These are phyloP conservation scores for Cryoendolithus antarcticus DNA, from an alignment of 2,329 filamentous ascomycete species.

Conservation along the genomic window DNA sequence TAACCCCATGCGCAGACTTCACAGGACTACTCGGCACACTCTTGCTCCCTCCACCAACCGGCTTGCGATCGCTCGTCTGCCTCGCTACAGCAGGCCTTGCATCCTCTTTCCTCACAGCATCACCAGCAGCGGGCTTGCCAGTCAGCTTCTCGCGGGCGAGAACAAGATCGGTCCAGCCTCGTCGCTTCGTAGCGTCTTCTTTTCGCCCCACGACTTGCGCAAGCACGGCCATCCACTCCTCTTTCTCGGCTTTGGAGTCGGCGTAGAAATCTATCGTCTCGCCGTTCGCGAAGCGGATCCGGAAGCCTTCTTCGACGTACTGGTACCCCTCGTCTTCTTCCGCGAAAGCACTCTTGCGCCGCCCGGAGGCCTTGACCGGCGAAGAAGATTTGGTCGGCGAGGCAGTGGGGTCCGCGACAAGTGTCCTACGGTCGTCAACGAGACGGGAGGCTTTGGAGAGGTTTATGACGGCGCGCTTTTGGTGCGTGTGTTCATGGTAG, in stretches of 20 bases:
- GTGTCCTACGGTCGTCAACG: slow-evolving; percentile 76
- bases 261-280: slow-evolving; percentile 98
- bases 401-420: slow-evolving; percentile 68
- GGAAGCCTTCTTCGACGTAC: slow-evolving; percentile 98
- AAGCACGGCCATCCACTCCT: slow-evolving; percentile 87
- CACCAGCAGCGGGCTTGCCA: background rate
- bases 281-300: slow-evolving; percentile 94
- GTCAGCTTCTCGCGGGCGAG: slow-evolving; percentile 31
- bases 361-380: slow-evolving; percentile 22
- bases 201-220: slow-evolving; percentile 55
- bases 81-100: slow-evolving; percentile 1
- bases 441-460: slow-evolving; percentile 82
- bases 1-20: slow-evolving; percentile 5
- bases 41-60: slow-evolving; percentile 8
- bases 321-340: slow-evolving; percentile 99
- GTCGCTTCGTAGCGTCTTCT: slow-evolving; percentile 35
- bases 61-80: slow-evolving; percentile 13
- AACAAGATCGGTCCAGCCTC: slow-evolving; percentile 47
- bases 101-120: background rate
- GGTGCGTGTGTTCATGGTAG: slow-evolving; percentile 88
- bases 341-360: slow-evolving; percentile 87
- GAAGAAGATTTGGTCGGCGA: slow-evolving; percentile 48
- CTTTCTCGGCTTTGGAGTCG: slow-evolving; percentile 75
- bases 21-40: slow-evolving; percentile 16
- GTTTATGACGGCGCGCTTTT: slow-evolving; percentile 94